A percentile compares a stretch with the other conserved stretches of the same genome.
These are phyloP conservation scores for Fusarium vanettenii DNA, from an alignment of 2,329 filamentous ascomycete species.

Conservation along the genomic window DNA sequence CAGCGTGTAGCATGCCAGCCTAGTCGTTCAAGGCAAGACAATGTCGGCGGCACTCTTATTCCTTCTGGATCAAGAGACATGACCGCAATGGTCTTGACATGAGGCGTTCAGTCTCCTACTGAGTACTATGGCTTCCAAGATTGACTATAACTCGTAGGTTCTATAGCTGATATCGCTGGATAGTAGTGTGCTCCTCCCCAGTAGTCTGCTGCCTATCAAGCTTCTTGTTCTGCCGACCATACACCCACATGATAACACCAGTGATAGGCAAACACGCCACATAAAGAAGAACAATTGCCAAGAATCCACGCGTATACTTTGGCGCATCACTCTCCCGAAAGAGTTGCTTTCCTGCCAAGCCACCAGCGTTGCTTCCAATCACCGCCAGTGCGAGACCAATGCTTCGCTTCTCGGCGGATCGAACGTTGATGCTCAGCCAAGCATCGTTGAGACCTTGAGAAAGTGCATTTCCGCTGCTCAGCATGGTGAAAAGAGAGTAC, in stretches of 20 bases:
- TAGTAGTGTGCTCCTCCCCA: neutral
- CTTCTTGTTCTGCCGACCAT: conserved; percentile 38
- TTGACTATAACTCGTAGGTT: too few relatives aligned
- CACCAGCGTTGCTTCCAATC: conserved; percentile 41
- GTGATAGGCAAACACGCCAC: conserved; percentile 26
- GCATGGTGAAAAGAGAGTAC: conserved; percentile 31
- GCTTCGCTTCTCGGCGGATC: conserved; percentile 22
- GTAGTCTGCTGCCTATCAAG: neutral
- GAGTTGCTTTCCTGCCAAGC: conserved; percentile 37
- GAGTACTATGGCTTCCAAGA: too few relatives aligned
- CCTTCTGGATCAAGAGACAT: accelerated
- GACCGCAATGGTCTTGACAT: neutral
- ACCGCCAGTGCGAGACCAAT: conserved; percentile 39
- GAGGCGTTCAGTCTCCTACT: too few relatives aligned
- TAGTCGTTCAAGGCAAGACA: neutral
- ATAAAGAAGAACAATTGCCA: conserved; percentile 35
- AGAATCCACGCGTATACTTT: conserved; percentile 26
- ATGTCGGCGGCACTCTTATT: neutral
- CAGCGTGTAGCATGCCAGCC: neutral
- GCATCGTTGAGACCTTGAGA: conserved; percentile 41
- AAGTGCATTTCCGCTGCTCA: conserved; percentile 34
- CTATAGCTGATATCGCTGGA: neutral
- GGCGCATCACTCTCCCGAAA: conserved; percentile 37
- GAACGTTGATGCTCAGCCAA: conserved; percentile 39
- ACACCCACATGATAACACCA: conserved; percentile 33